phyloP scores from a whole-genome alignment of 805 yeast species.

The Schwanniomyces sp. region DNA sequence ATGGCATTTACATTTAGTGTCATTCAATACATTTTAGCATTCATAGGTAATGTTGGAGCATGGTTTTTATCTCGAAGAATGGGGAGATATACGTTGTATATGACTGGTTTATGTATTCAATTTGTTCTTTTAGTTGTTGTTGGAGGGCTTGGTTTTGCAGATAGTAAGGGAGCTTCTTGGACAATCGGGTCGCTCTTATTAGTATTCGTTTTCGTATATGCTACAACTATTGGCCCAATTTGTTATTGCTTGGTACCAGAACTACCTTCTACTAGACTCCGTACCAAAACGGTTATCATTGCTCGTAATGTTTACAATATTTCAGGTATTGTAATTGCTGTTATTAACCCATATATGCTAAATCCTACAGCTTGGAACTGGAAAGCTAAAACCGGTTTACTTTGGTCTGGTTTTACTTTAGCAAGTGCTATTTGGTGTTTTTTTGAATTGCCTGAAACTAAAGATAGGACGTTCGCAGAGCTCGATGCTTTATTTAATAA shows the following conservation, averaged over 20 bases:
- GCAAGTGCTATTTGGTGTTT: constrained; percentile 17
- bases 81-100: constrained; percentile 41
- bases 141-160: constrained; percentile 33
- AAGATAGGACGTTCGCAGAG: constrained; percentile 36
- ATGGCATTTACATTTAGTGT: constrained; percentile 28
- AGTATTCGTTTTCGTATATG: constrained; percentile 24
- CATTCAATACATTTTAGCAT: constrained; percentile 31
- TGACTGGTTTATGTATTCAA: constrained; percentile 35
- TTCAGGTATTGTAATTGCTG: constrained; percentile 29
- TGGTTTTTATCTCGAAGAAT: constrained; percentile 29
- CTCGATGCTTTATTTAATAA: constrained; percentile 33
- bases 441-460: constrained; percentile 38
- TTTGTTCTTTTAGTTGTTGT: constrained; percentile 34
- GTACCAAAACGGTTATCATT: constrained; percentile 40
- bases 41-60: constrained; percentile 27
- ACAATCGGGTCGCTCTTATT: constrained; percentile 11
- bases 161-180: constrained; percentile 23
- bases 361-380: constrained; percentile 47
- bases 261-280: constrained; percentile 36
- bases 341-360: constrained; percentile 49
- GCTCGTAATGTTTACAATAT: constrained; percentile 31
- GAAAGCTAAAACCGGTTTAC: constrained; percentile 51
- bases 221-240: constrained; percentile 27
- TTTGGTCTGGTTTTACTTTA: constrained; percentile 39
- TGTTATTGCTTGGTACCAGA: constrained; percentile 41